Percentiles rank a stretch among this genome's conserved stretches.
Conservation (phyloP, 2,329 filamentous ascomycete genomes). For the Colletotrichum spinosum region DNA sequence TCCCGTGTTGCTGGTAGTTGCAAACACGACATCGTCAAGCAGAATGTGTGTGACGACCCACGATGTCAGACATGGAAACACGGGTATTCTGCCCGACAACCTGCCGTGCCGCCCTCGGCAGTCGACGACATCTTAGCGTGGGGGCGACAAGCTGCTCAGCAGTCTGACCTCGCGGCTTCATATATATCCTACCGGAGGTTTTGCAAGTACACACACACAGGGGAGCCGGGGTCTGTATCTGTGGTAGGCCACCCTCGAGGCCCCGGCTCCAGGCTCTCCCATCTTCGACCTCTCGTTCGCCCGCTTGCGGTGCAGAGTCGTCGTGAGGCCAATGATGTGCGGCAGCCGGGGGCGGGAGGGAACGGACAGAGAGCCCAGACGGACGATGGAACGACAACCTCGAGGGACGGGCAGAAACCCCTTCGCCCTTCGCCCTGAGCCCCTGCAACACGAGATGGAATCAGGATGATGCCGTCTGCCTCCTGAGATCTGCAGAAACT, state of each 20-base stretch:
- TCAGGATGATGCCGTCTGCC: constrained; percentile 24
- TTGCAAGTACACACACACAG: neutral
- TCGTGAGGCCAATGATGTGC: constrained; percentile 13
- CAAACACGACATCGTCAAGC: no score
- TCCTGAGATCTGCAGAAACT: constrained; percentile 17
- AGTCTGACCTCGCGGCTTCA: constrained; percentile 6
- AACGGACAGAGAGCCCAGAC: constrained; percentile 8
- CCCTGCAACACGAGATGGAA: constrained; percentile 28
- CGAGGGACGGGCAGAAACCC: neutral
- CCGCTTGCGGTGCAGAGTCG: constrained; percentile 7
- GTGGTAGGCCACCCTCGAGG: constrained; percentile 6
- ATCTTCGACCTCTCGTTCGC: constrained; percentile 13
- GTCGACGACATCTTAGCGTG: constrained; percentile 18
- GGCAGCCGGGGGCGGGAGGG: neutral
- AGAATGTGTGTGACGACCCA: no score
- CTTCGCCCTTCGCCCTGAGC: neutral
- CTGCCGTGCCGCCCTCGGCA: constrained; percentile 26
- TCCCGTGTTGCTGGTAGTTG: no score
- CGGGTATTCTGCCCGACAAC: neutral
- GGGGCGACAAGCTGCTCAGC: neutral
- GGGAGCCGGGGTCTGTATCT: constrained; percentile 16
- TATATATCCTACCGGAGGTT: constrained; percentile 6
- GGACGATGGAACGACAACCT: neutral
- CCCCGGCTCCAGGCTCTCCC: constrained; percentile 17
- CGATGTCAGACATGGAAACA: constrained; percentile 12